A percentile compares a stretch with the other conserved stretches of the same genome.
These are phyloP conservation scores for Beta macrorhiza DNA, from an alignment of 179 eudicot species.

Conservation along the genomic window DNA sequence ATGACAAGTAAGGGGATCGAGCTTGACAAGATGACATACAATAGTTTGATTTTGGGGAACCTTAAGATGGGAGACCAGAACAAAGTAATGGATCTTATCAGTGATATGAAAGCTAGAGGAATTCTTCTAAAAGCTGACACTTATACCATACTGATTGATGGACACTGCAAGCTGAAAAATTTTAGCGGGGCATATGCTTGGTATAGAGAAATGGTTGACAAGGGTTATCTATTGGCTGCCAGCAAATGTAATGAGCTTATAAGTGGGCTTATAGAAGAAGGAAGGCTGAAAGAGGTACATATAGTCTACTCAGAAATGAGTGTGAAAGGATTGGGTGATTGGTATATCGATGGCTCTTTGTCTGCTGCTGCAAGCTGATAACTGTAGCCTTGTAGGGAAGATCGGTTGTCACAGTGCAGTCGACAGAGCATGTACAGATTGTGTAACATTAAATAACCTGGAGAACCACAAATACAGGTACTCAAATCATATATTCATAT, in stretches of 20 bases:
- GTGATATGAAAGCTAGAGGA: constrained; percentile 65
- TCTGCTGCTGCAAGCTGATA: constrained; percentile 41
- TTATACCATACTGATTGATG: constrained; percentile 55
- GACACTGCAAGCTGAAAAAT: constrained; percentile 52
- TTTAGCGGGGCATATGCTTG: constrained; percentile 55
- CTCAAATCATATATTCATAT: neutral
- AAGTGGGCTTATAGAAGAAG: constrained; percentile 56
- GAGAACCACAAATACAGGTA: neutral
- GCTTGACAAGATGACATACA: constrained; percentile 65
- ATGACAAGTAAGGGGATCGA: constrained; percentile 51
- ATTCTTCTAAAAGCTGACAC: constrained; percentile 57
- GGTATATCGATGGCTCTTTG: constrained; percentile 32
- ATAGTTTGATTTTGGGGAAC: constrained; percentile 54
- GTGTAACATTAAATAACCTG: neutral
- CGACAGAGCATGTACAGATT: neutral
- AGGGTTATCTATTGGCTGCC: constrained; percentile 43
- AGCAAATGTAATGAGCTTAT: constrained; percentile 55
- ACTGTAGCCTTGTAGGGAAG: neutral
- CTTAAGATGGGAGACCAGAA: constrained; percentile 45
- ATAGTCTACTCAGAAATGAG: constrained; percentile 60
- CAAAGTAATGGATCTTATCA: constrained; percentile 46
- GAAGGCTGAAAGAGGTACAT: constrained; percentile 51
- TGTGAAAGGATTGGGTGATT: constrained; percentile 49
- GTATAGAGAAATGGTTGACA: constrained; percentile 65
- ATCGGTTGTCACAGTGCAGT: neutral